Base-by-base conservation (phyloP, 345 rosid species). In the Turnera subulata region DNA sequence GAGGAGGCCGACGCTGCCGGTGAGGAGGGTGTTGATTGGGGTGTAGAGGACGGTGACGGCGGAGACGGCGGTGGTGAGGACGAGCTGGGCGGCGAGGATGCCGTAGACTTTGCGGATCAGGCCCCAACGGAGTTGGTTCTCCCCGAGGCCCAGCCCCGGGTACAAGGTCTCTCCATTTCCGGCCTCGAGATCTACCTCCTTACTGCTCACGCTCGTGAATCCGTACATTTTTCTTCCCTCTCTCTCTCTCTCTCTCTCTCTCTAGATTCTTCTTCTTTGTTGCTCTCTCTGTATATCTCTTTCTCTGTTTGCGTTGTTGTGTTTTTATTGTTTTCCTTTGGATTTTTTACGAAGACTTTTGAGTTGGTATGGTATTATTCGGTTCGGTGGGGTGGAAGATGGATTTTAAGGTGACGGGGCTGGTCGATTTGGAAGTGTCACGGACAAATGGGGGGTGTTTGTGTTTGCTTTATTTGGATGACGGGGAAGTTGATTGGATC, bases 121-220 rank as follows among this genome's bases (percentile, higher is more conserved):
- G 12, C 89, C 96, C 97, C 97, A 92, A 10, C 98, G 91, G 57
- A 86, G 91, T 62, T 84, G 84, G 74, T 85, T 83, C 78, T 92
- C 99, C 21, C 93, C 96, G 51, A 59, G 63, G 71, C 96, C 71
- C 39, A 92, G 75, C 49, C 91, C 97, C 0, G 97, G 95, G 61
- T 83, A 92, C 56, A 89, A 78, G 57, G 82, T 72, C 72, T 78
- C 89, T 35, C 96, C 65, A 35, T 58, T 64, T 8, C 74, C 85
- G 45, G 63, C 73, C 69, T 75, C 82, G 45, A 78, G 55, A 49
- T 94, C 89, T 44, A 74, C 70, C 65, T 81, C 89, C n/a, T 93
- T 11, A 72, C 58, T 60, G 61, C 71, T 71, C 59, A 84, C 71
- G 60, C 80, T 64, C 70, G 83, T 56, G 82, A 76, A 86, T 22